Base-by-base conservation (phyloP, 371 early-diverging fungal species). In the Lichtheimia ornata region DNA sequence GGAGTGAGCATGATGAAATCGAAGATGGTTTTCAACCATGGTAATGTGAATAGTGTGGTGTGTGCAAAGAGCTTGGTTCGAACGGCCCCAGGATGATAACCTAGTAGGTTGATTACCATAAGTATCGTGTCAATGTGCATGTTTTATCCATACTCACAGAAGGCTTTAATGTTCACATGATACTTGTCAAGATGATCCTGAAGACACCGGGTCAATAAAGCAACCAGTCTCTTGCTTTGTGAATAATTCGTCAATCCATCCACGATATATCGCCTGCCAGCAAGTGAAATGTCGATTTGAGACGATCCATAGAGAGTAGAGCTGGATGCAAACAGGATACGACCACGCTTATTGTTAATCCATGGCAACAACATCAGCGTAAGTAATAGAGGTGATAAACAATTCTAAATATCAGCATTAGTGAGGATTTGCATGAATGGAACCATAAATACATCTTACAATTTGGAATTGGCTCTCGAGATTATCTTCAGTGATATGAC, bases 391-490 rank as follows among this genome's bases (percentile, higher is more conserved):
- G 81, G 75, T 7, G 81, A 69, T 11, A 80, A 25, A 41, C 60
- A 71, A 42, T 80, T 80, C 81, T 80, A 55, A 2, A 53, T 5
- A 15, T 20, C 40, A 14, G 27, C 4, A 12, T 47, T 3, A 18
- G 27, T 57, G 15, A 20, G 15, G 20, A 35, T 4, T 30, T 20
- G 17, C 0, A 18, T 11, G 14, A 12, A 11, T 57, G 30, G 20
- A 20, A 14, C 22, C 27, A 22, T 20, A 3, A 35, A 15, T 12
- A 15, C 9, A 43, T 22, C 68, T 72, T 68, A 74, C 80, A 24
- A 63, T 73, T 58, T 76, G 80, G 58, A 88, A 89, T 74, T 92
- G 93, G 50, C 74, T 52, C 73, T 94, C 93, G 27, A 86, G 71
- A 12, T 85, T 88, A 64, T 94, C 91, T 11, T 61, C 64, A 1